phyloP scores from a whole-genome alignment of 2,329 filamentous ascomycete genomes.

The Arthroderma sp. region DNA sequence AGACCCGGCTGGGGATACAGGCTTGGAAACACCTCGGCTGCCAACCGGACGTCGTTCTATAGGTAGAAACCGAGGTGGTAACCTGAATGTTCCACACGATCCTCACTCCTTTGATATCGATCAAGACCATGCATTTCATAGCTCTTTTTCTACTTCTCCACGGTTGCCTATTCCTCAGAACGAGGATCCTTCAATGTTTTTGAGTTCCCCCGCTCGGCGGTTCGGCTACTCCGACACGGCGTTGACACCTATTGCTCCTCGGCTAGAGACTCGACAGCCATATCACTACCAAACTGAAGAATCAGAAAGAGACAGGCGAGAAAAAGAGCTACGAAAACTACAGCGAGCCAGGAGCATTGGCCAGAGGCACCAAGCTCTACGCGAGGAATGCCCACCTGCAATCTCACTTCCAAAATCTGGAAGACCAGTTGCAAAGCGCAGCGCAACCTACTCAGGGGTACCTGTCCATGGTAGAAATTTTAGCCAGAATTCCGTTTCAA shows the following conservation, averaged over 20 bases:
- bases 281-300: constrained; percentile 39
- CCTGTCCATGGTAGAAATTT: constrained; percentile 17
- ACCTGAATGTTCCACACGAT: not conserved
- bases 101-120: not conserved
- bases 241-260: constrained; percentile 16
- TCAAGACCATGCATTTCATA: constrained; percentile 26
- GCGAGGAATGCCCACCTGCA: not conserved
- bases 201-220: constrained; percentile 36
- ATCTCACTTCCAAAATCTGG: constrained; percentile 4
- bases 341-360: constrained; percentile 21
- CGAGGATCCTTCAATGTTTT: constrained; percentile 35
- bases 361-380: constrained; percentile 14
- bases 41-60: not conserved
- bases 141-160: constrained; percentile 34
- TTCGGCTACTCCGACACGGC: constrained; percentile 29
- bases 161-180: constrained; percentile 22
- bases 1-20: not conserved
- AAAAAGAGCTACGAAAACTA: constrained; percentile 19
- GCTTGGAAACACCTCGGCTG: constrained; percentile 1
- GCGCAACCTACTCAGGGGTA: constrained; percentile 27
- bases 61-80: not conserved
- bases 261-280: constrained; percentile 25
- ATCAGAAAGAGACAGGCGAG: constrained; percentile 27
- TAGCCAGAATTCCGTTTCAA: constrained; percentile 16
- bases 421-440: constrained; percentile 27